Percentiles rank a stretch among this genome's conserved stretches.
These are phyloP conservation scores for Thelonectria blattea DNA, from an alignment of 2,329 filamentous ascomycete species.

Conservation along the genomic window DNA sequence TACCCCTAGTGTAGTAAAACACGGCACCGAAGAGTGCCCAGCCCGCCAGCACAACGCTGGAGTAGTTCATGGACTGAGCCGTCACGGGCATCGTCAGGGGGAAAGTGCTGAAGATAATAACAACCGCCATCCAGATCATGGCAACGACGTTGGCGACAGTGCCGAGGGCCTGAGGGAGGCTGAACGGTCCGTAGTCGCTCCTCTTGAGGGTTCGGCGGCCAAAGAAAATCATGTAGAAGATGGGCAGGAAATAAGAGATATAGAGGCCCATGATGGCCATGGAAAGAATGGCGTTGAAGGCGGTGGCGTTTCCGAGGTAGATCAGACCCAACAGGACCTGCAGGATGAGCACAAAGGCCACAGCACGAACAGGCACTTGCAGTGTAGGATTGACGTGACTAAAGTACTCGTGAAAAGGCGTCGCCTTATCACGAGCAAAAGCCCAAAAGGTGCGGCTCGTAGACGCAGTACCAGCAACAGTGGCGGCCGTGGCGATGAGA, in stretches of 20 bases:
- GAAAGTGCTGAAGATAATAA: conserved; percentile 54
- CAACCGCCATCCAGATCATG: conserved; percentile 51
- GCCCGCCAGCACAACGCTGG: conserved; percentile 48
- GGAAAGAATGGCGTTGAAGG: conserved; percentile 49
- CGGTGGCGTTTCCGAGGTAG: conserved; percentile 50
- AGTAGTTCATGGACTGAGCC: conserved; percentile 54
- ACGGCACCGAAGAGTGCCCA: conserved; percentile 45
- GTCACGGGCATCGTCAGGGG: conserved; percentile 49
- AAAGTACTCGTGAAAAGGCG: conserved; percentile 46
- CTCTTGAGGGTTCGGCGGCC: conserved; percentile 38
- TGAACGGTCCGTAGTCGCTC: conserved; percentile 35
- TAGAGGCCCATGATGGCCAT: conserved; percentile 53
- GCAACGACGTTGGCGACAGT: conserved; percentile 47
- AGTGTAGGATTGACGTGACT: conserved; percentile 40
- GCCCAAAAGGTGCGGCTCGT: conserved; percentile 48
- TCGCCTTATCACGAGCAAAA: conserved; percentile 46
- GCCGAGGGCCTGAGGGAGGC: conserved; percentile 43
- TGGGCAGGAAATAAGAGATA: conserved; percentile 50
- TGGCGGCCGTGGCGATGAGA: conserved; percentile 39
- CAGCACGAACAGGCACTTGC: conserved; percentile 44
- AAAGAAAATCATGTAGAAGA: conserved; percentile 44
- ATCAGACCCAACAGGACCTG: conserved; percentile 45
- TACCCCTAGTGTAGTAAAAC: conserved; percentile 41
- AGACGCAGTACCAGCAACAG: conserved; percentile 42
- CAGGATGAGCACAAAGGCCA: conserved; percentile 35